Evolutionary conservation across 805 yeast species (phyloP).

Genomic region (Wickerhamiella kazuoi): DNA sequence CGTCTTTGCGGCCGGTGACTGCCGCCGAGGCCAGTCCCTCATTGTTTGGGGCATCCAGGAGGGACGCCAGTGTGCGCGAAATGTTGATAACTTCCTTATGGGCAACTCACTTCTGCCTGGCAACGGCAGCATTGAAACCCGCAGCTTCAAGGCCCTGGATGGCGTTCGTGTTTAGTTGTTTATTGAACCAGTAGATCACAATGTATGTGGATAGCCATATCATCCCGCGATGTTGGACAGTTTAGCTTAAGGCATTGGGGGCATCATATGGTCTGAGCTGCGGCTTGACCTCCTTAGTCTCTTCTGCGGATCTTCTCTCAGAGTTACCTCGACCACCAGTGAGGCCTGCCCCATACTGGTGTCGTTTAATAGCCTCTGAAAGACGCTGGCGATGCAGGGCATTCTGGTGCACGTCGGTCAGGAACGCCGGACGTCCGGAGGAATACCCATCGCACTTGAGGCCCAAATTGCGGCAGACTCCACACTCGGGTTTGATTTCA

Average conservation of each 20-base stretch:
- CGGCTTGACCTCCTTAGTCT: no score
- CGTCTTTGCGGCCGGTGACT: slow-evolving; percentile 91
- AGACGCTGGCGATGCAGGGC: slow-evolving; percentile 2
- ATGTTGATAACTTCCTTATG: slow-evolving; percentile 66
- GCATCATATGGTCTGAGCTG: no score
- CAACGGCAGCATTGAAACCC: slow-evolving; percentile 77
- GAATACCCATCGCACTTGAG: slow-evolving; percentile 42
- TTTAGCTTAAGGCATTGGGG: no score
- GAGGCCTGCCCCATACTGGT: no score
- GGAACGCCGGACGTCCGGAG: slow-evolving; percentile 34
- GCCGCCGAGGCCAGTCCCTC: slow-evolving; percentile 95
- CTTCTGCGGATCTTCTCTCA: no score
- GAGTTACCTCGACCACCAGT: no score
- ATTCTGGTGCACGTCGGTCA: slow-evolving; percentile 21
- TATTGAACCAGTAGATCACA: no score
- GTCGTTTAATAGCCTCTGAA: no score
- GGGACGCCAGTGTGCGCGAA: slow-evolving; percentile 96
- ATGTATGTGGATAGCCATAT: no score
- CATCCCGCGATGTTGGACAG: no score
- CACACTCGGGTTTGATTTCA: slow-evolving; percentile 44
- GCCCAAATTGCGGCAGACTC: slow-evolving; percentile 38
- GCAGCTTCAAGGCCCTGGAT: slow-evolving; percentile 30
- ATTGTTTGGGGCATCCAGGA: slow-evolving; percentile 99
- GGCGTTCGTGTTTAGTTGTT: background rate
- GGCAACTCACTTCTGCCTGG: slow-evolving; percentile 78